These are phyloP conservation scores for Amanita subjunquillea DNA, from an alignment of 768 basidiomycete genomes.

Conservation along the genomic window DNA sequence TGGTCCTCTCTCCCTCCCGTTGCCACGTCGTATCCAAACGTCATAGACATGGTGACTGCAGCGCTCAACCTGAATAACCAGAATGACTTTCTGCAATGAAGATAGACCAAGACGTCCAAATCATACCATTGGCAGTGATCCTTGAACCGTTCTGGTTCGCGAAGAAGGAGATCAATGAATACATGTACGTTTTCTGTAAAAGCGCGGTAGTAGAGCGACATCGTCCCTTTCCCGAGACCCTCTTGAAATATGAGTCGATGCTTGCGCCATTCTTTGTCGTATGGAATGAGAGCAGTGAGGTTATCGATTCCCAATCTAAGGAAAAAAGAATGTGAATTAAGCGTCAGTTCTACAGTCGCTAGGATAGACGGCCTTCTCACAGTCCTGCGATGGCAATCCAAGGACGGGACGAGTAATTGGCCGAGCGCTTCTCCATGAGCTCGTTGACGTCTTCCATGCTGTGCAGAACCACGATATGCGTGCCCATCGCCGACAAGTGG, in stretches of 20 bases:
- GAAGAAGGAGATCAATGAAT: neutral
- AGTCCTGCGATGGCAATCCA: neutral
- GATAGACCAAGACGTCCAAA: too few relatives aligned
- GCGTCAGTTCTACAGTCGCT: neutral
- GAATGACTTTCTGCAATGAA: too few relatives aligned
- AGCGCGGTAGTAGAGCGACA: neutral
- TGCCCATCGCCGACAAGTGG: neutral
- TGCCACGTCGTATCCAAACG: neutral
- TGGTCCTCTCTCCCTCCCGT: neutral
- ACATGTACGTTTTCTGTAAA: neutral
- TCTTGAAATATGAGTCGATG: constrained; percentile 1
- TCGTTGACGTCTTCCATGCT: neutral
- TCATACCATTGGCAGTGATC: neutral
- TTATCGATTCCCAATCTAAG: neutral
- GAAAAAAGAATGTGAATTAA: too few relatives aligned
- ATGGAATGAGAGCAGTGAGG: neutral
- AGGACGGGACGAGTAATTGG: neutral
- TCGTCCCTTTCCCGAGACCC: neutral
- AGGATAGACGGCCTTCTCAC: neutral
- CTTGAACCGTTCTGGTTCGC: neutral
- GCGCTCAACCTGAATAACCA: neutral
- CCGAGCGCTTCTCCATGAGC: neutral
- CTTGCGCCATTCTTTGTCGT: neutral
- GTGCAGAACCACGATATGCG: neutral
- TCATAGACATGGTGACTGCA: constrained; percentile 1